Percentiles rank a stretch among this genome's conserved stretches.
Evolutionary conservation across 2,329 filamentous ascomycete genomes (phyloP).

Genomic region (Cladosporium austrohemisphaericum): DNA sequence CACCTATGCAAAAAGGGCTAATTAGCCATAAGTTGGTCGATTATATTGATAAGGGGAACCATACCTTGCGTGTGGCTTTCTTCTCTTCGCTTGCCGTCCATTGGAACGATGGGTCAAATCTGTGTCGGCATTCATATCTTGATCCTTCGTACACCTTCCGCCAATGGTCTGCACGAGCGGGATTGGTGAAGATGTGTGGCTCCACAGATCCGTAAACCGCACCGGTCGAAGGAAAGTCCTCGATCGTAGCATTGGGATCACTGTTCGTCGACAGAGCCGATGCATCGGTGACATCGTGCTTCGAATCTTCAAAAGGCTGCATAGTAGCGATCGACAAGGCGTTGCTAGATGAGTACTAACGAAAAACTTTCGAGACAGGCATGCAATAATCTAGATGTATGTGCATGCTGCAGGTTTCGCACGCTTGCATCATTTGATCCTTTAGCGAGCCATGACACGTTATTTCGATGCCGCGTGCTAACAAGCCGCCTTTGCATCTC

Average conservation of each 20-base stretch:
- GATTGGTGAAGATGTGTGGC: background rate
- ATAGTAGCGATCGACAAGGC: background rate
- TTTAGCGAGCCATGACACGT: background rate
- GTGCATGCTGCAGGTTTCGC: background rate
- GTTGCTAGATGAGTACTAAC: background rate
- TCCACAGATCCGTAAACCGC: background rate
- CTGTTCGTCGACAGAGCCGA: background rate
- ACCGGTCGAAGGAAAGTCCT: background rate
- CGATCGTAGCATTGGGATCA: background rate
- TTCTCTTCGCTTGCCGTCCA: conserved; percentile 57
- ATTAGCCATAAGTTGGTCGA: background rate
- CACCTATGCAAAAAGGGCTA: conserved; percentile 12
- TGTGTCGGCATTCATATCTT: conserved; percentile 55
- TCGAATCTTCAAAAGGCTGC: background rate
- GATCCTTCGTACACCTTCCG: background rate
- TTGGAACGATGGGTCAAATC: conserved; percentile 54
- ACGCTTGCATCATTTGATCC: background rate
- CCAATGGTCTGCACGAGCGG: background rate
- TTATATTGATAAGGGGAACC: background rate
- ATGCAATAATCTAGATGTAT: background rate
- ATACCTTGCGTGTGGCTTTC: conserved; percentile 30
- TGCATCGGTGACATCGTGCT: background rate
- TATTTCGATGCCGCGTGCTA: background rate
- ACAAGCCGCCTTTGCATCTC: background rate
- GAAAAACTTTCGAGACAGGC: background rate